Evolutionary conservation across 2,329 filamentous ascomycete genomes (phyloP).

Genomic region (Hypoxylon rubiginosum): DNA sequence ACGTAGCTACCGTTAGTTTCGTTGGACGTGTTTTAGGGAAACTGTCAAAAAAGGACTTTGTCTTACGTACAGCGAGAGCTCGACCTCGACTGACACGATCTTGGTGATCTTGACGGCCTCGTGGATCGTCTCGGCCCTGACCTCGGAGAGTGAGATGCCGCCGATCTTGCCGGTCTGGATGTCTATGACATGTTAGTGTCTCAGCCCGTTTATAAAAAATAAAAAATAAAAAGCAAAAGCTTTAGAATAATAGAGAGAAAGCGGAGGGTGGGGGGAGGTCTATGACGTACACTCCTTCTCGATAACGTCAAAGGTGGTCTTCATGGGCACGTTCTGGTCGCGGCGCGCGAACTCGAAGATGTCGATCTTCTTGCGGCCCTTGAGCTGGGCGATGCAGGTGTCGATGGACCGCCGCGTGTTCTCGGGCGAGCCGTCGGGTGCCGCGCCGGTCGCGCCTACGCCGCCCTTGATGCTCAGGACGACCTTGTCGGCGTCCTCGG

Average conservation of each 20-base stretch:
- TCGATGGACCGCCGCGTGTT: slow-evolving; percentile 65
- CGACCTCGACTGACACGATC: slow-evolving; percentile 56
- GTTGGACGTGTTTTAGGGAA: neutral
- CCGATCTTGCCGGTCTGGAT: slow-evolving; percentile 58
- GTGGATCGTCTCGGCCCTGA: slow-evolving; percentile 56
- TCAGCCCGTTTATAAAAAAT: neutral
- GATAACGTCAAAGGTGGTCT: slow-evolving; percentile 52
- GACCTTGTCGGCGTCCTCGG: slow-evolving; percentile 68
- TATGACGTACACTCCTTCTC: slow-evolving; percentile 51
- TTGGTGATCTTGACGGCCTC: slow-evolving; percentile 53
- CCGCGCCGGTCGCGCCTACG: slow-evolving; percentile 48
- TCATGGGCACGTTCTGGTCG: slow-evolving; percentile 58
- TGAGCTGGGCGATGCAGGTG: slow-evolving; percentile 57
- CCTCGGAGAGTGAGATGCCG: slow-evolving; percentile 58
- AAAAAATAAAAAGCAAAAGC: too few species aligned
- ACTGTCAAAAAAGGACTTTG: too few species aligned
- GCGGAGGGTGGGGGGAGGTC: too few species aligned
- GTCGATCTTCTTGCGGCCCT: slow-evolving; percentile 65
- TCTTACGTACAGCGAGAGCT: slow-evolving; percentile 53
- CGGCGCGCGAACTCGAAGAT: slow-evolving; percentile 67
- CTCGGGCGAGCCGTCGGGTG: slow-evolving; percentile 62
- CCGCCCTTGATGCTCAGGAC: slow-evolving; percentile 71
- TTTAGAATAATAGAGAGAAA: neutral
- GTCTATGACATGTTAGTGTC: slow-evolving; percentile 34
- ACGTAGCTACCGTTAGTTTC: slow-evolving; percentile 27